Percentiles rank a stretch among this genome's conserved stretches.
Conservation (phyloP, 148 eudicot genomes). For the Arbutus unedo region DNA sequence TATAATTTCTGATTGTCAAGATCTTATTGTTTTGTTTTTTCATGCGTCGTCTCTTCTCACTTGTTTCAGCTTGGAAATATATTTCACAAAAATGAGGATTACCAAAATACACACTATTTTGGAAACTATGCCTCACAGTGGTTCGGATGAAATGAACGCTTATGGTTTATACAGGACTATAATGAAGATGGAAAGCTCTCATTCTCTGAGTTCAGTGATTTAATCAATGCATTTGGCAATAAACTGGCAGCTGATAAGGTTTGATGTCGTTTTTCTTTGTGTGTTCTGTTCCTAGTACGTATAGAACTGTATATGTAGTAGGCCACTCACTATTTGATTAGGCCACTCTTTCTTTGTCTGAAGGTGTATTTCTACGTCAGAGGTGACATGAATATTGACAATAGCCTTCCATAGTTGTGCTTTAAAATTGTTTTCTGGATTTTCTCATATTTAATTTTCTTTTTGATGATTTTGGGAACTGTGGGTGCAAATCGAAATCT, state of each 20-base stretch:
- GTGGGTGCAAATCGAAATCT: background rate
- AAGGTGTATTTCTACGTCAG: background rate
- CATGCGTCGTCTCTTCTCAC: background rate
- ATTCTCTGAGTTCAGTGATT: slow-evolving; percentile 66
- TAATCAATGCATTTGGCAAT: slow-evolving; percentile 88
- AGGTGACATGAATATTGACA: background rate
- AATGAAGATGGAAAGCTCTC: slow-evolving; percentile 79
- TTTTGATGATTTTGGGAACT: background rate
- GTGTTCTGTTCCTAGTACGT: background rate
- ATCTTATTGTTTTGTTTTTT: background rate
- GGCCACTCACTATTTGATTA: background rate
- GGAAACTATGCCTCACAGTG: background rate
- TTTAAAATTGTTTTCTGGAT: background rate
- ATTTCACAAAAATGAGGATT: background rate
- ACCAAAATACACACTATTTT: background rate
- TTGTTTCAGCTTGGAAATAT: background rate
- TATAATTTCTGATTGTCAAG: background rate
- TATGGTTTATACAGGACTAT: slow-evolving; percentile 55
- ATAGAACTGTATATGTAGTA: background rate
- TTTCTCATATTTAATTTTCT: background rate
- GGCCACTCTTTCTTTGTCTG: background rate
- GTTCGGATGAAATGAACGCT: background rate
- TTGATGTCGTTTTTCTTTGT: slow-evolving; percentile 10
- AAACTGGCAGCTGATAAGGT: slow-evolving; percentile 79
- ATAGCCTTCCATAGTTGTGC: background rate